Evolutionary conservation across 1,284 basidiomycete species (phyloP), one percentile per base, ranked within the genome.

Genomic region (Boletus semigastroideus): DNA sequence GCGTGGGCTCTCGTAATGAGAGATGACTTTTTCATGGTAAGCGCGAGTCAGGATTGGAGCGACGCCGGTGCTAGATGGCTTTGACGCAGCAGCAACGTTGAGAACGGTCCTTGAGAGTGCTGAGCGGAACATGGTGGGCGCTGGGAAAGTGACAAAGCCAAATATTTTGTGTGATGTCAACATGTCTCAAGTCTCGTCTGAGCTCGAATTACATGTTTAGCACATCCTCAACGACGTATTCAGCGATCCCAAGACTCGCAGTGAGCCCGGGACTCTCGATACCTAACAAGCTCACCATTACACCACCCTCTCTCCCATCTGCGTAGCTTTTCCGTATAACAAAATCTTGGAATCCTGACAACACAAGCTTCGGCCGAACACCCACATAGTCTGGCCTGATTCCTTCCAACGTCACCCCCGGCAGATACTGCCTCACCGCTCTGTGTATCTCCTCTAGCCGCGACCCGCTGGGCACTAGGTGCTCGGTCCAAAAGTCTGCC

Each of bases 1-100:
- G 78, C 89, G 84, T 59, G 94, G 94, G 73, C 83, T 86, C 78
- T 96, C 93, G 72, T 97, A 98, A 75, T 97, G 94, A 49, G 92
- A 92, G 61, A 96, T 94, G 55, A 96, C 93, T 68, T 94, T 95
- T 70, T 93, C 91, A 68, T 96, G 93, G 71, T 96, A 96, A 5
- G 74, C 78, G 62, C 93, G 83, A 54, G 76, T 75, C 46, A 80
- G 69, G 19, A 77, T 64, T 28, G 84, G 82, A 11, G 77, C 71
- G 7, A 76, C 53, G 25, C 71, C 64, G 27, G 73, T 62, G 47
- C 72, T 73, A 33, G 74, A 59, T 33, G 74, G 64, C 52, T 70
- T 73, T 51, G 81, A 74, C 55, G 75, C 72, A 55, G 75, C 63
- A 59, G 75, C 71, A 52, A 72, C 59, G 56, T 61, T 72, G 61